Conservation (phyloP, 495 filamentous ascomycete species). For the Wilcoxina mikolae region DNA sequence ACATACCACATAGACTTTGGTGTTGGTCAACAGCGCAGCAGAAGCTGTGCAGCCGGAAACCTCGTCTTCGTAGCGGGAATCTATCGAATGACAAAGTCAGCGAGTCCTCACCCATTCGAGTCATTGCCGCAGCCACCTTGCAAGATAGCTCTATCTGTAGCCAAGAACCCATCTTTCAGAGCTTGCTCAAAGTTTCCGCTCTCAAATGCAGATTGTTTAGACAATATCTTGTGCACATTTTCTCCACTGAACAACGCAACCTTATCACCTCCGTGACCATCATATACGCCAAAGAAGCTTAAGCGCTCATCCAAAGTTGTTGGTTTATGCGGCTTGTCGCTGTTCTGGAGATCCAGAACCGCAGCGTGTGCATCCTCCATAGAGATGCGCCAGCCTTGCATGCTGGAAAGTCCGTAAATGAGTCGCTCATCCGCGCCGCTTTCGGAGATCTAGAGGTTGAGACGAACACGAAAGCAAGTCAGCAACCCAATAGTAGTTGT, state of each 20-base stretch:
- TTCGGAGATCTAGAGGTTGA: slow-evolving; percentile 53
- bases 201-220: slow-evolving; percentile 87
- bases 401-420: slow-evolving; percentile 84
- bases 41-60: slow-evolving; percentile 96
- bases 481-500: not conserved
- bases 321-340: slow-evolving; percentile 42
- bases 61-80: slow-evolving; percentile 92
- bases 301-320: slow-evolving; percentile 54
- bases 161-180: slow-evolving; percentile 91
- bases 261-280: slow-evolving; percentile 93
- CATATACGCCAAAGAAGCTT: slow-evolving; percentile 95
- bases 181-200: slow-evolving; percentile 85
- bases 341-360: slow-evolving; percentile 69
- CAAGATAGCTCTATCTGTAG: slow-evolving; percentile 88
- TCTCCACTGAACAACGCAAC: slow-evolving; percentile 88
- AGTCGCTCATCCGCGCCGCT: slow-evolving; percentile 86
- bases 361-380: slow-evolving; percentile 96
- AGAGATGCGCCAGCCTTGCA: slow-evolving; percentile 99
- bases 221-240: slow-evolving; percentile 81
- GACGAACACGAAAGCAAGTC: slow-evolving; percentile 17
- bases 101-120: slow-evolving; percentile 9
- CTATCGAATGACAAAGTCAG: slow-evolving; percentile 35
- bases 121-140: slow-evolving; percentile 47
- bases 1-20: slow-evolving; percentile 90
- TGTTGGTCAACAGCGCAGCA: slow-evolving; percentile 68